Evolutionary conservation across 2,329 filamentous ascomycete species (phyloP), one percentile per base, ranked within the genome.

Genomic region (Botryotinia narcissicola): DNA sequence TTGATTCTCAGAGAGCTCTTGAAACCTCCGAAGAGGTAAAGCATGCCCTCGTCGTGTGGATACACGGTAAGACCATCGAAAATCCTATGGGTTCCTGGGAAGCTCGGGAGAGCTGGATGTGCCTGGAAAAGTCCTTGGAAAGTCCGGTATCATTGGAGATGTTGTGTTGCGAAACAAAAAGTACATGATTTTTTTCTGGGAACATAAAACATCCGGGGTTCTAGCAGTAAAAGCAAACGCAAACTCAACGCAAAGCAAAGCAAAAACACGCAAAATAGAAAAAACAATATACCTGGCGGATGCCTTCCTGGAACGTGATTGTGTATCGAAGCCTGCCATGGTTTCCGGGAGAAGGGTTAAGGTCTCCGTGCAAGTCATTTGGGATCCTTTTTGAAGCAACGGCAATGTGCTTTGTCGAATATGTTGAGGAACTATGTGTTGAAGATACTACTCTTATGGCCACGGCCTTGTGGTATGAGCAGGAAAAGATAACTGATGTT

Each of bases 231-330:
- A 72, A 66, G 66, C 72, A 75, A 76, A 76, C 73, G 40, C 51
- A 57, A 57, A 57, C 66, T 57, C 48, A 72, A 59, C 48, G 66
- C 64, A 75, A 68, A 71, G 42, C 73, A 76, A 76, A 77, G 42
- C 73, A 76, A 76, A 77, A 77, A 71, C 37, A 61, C 60, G 48
- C 59, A 70, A 57, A 73, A 74, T 71, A 75, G 62, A 67, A 74
- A 74, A 78, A 77, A 78, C 66, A 79, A 79, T 79, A 80, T 81
- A 81, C 80, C 80, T 80, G 77, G 76, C 76, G 78, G 78, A 60
- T 76, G 76, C 78, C 77, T 79, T 78, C 77, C 79, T 74, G 76
- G 78, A 74, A 70, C 72, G 75, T 64, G 77, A 77, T 67, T 75
- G 73, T 74, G 76, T 75, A 64, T 75, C 75, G 78, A 78, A 80